phyloP scores from a whole-genome alignment of 176 grass and related monocot species.

The Neostapfia colusana region DNA sequence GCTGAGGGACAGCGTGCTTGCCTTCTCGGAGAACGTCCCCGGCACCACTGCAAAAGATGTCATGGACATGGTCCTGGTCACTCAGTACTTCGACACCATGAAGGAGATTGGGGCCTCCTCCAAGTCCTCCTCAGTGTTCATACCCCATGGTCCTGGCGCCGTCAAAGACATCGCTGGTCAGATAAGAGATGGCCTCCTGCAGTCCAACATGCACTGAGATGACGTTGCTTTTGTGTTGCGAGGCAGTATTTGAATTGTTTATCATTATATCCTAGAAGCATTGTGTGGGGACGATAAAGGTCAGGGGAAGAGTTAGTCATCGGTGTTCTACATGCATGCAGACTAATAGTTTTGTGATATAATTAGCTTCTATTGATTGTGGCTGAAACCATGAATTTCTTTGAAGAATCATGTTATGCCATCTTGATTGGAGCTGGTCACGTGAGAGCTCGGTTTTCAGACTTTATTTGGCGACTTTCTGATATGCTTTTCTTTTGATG shows the following conservation, averaged over 20 bases:
- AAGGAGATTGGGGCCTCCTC: conserved; percentile 64
- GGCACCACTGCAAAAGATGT: conserved; percentile 54
- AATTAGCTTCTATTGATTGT: too few relatives aligned
- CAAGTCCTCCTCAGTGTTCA: conserved; percentile 61
- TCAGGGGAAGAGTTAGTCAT: neutral
- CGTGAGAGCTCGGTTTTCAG: too few relatives aligned
- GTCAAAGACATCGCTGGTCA: conserved; percentile 47
- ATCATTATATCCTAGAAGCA: neutral
- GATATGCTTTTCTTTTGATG: too few relatives aligned
- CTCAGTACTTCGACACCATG: conserved; percentile 65
- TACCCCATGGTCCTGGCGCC: conserved; percentile 57
- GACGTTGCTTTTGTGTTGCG: too few relatives aligned
- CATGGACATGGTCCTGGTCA: conserved; percentile 64
- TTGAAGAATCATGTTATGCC: too few relatives aligned
- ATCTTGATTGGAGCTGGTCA: too few relatives aligned
- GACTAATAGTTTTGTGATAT: neutral
- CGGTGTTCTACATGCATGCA: neutral
- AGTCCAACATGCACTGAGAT: conserved; percentile 34
- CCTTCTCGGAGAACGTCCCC: conserved; percentile 70
- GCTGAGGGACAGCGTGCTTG: conserved; percentile 60
- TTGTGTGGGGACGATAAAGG: neutral
- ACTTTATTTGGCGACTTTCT: too few relatives aligned
- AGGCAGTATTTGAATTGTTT: too few relatives aligned
- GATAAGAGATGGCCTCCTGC: conserved; percentile 60
- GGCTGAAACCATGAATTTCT: too few relatives aligned